Base-by-base conservation (phyloP, 345 rosid genomes). In the Gossypium raimondii region DNA sequence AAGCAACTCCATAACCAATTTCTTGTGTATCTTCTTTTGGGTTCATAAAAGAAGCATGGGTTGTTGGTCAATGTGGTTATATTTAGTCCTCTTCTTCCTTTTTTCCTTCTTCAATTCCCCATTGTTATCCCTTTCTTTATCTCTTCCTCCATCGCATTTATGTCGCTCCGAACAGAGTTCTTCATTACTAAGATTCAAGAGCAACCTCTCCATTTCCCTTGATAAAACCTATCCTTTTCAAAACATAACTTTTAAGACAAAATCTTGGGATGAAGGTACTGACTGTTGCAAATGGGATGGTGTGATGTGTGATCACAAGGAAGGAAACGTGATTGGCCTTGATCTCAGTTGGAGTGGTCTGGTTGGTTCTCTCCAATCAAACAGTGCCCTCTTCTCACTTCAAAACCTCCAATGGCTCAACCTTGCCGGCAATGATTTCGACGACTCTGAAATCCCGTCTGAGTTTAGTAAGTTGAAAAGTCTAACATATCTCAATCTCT, bases 331-430 rank as follows among this genome's bases (percentile, higher is more conserved):
- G 55, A 50, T 50, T 13, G 55, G 55, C 55, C 79, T 77, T 17
- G 18, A 63, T 9, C 65, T 72, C 1, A 24, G 51, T 77, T 80
- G 29, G 4, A 14, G 1, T 75, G 80, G n/a, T 45, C 61, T 82
- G 44, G 0, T 0, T 1, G 81, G 81, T 5, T 5, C 7, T 8
- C 10, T 83, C 1, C 52, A 16, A 9, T 22, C 78, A 10, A 77
- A 80, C 24, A 80, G 73, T 56, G 43, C 34, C 62, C 77, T 83
- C 29, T 77, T 83, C 25, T 57, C 9, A 25, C 81, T 83, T 22
- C 11, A 41, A 0, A 62, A 69, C 8, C 77, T 84, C 11, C 84
- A 47, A 8, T 11, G 14, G 2, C 77, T 87, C 3, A 74, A 80
- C 20, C 84, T 18, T 53, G 58, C 58, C 2, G 6, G 7, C 24